Base-by-base conservation (phyloP, 1,284 basidiomycete species). In the Dichomitus squalens region DNA sequence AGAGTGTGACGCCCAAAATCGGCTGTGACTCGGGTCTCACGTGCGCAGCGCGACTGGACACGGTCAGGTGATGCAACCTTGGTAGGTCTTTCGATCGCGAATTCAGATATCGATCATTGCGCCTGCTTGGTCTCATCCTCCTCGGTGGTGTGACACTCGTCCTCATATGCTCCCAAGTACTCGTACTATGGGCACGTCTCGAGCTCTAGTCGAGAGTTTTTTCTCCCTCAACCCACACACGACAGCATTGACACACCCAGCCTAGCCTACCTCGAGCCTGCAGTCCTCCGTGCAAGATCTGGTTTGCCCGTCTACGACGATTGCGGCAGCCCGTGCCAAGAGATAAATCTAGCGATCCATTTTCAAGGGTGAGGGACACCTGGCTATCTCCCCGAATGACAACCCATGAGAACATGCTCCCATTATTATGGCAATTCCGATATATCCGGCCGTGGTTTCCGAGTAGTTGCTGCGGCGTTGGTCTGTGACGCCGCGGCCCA, bases 11-110 rank as follows among this genome's bases (percentile, higher is more conserved):
- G 49, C 44, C 35, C 35, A 51, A 49, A 54, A 43, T 23, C 29
- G 48, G 51, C 44, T 36, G 18, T 63, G 61, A 63, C 61, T 63
- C 61, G 58, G 55, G 52, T 53, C 47, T 41, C 61, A 63, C 61
- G 61, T 63, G 61, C 46, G 21, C 21, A 16, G 41, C 55, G 52
- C 55, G 57, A 49, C 47, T n/a, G 33, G 44, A 53, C 46, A 25
- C 44, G 52, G 36, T 52, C 50, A 41, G 27, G 50, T 52, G 50
- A 52, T 33, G 27, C 39, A 35, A 4, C 8, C 31, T 16, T 9
- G 1, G 46, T 47, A n/a, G 25, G n/a, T 9, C 20, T 11, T 35
- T 51, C 7, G 38, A 33, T 31, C 36, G 27, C 14, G 35, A 9
- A 6, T 9, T 40, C n/a, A 0, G n/a, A 25, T 14, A 27, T 4